Evolutionary conservation across 2,329 filamentous ascomycete species (phyloP).

Genomic region (Bipolaris bicolor): DNA sequence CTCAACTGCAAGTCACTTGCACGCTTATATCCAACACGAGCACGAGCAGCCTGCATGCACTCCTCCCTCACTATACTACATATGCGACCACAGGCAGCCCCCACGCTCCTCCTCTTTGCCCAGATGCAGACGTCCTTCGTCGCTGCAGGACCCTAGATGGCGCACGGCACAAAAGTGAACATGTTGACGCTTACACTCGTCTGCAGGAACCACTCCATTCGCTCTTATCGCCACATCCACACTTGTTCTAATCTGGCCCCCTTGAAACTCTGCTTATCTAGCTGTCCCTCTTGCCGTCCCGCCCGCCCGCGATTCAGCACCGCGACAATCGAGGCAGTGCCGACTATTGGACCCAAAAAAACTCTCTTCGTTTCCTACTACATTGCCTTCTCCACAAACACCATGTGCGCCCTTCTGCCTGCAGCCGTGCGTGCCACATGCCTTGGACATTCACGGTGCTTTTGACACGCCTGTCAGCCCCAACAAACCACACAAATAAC

Average conservation of each 20-base stretch:
- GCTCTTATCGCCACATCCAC: constrained; percentile 20
- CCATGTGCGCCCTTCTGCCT: constrained; percentile 30
- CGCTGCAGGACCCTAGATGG: constrained; percentile 15
- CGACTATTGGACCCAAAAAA: constrained; percentile 22
- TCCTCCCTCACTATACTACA: background rate
- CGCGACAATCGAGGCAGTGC: constrained; percentile 12
- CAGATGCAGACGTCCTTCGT: constrained; percentile 22
- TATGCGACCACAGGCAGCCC: constrained; percentile 22
- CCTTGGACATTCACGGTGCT: constrained; percentile 26
- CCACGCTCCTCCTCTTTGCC: constrained; percentile 36
- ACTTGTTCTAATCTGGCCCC: constrained; percentile 14
- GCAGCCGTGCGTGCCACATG: constrained; percentile 29
- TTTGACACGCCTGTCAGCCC: constrained; percentile 13
- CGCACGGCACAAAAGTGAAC: constrained; percentile 12
- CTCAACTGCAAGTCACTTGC: constrained; percentile 39
- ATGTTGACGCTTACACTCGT: constrained; percentile 8
- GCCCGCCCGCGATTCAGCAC: constrained; percentile 16
- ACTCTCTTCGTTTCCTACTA: constrained; percentile 18
- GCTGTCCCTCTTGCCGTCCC: constrained; percentile 7
- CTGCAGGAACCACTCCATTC: constrained; percentile 34
- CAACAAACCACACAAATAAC: constrained; percentile 1
- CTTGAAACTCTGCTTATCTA: constrained; percentile 11
- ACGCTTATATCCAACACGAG: constrained; percentile 13
- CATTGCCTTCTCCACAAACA: constrained; percentile 32
- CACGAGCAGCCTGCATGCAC: constrained; percentile 12